Evolutionary conservation across 2,329 filamentous ascomycete species (phyloP).

Genomic region (Aspergillus japonicus): DNA sequence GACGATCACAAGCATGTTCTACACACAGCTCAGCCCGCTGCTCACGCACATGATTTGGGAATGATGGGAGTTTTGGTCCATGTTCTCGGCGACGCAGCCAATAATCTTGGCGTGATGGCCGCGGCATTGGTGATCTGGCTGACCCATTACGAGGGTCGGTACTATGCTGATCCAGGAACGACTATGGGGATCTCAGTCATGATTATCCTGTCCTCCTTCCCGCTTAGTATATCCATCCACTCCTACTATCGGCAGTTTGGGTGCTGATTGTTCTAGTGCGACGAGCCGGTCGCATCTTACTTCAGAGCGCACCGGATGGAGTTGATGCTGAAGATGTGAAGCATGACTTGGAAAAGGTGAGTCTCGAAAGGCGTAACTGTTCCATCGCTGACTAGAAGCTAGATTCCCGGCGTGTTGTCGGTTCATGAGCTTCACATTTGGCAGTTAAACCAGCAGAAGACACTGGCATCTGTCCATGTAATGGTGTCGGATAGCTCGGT

Average conservation of each 20-base stretch:
- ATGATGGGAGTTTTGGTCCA: slow-evolving; percentile 71
- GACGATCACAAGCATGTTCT: slow-evolving; percentile 27
- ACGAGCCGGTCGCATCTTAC: slow-evolving; percentile 58
- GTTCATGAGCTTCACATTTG: slow-evolving; percentile 74
- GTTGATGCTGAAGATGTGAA: slow-evolving; percentile 63
- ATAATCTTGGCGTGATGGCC: slow-evolving; percentile 73
- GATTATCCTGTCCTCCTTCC: slow-evolving; percentile 63
- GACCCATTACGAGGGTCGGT: slow-evolving; percentile 55
- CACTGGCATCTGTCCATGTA: slow-evolving; percentile 68
- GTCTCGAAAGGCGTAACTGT: not conserved
- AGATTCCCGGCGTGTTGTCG: slow-evolving; percentile 65
- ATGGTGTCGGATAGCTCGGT: slow-evolving; percentile 60
- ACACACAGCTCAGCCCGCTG: slow-evolving; percentile 23
- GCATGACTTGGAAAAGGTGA: slow-evolving; percentile 65
- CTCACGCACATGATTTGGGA: slow-evolving; percentile 61
- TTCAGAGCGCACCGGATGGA: slow-evolving; percentile 64
- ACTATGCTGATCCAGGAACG: slow-evolving; percentile 70
- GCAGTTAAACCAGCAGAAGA: slow-evolving; percentile 68
- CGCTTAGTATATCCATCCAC: slow-evolving; percentile 14
- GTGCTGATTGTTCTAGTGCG: slow-evolving; percentile 21
- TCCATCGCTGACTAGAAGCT: slow-evolving; percentile 13
- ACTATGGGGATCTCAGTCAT: slow-evolving; percentile 70
- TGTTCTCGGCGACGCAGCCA: slow-evolving; percentile 69
- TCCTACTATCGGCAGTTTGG: not conserved
- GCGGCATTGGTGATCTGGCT: slow-evolving; percentile 70